phyloP scores from a whole-genome alignment of 345 rosid genomes.

The Ailanthus altissimus region DNA sequence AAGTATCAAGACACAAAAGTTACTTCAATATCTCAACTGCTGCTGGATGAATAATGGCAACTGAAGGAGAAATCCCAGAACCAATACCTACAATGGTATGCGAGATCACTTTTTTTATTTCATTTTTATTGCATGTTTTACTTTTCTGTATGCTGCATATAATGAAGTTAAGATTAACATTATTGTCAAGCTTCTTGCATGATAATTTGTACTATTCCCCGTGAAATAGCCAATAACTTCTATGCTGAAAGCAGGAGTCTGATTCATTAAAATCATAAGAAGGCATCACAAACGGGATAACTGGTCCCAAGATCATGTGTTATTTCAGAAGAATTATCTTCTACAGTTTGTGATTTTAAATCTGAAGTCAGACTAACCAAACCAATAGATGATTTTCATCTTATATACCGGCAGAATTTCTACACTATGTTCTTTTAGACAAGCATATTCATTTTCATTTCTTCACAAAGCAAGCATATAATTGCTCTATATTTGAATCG shows the following conservation, averaged over 20 bases:
- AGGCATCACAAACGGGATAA: not conserved
- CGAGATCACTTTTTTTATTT: constrained; percentile 9
- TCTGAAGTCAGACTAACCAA: not conserved
- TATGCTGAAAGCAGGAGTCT: not conserved
- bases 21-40: not conserved
- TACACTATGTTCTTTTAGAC: too few relatives aligned
- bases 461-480: too few relatives aligned
- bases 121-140: not conserved
- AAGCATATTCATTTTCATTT: not conserved
- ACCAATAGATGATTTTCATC: not conserved
- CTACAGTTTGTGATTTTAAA: too few relatives aligned
- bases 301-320: constrained; percentile 10
- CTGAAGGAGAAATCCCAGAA: constrained; percentile 53
- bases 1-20: constrained; percentile 5
- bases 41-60: constrained; percentile 54
- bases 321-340: too few relatives aligned
- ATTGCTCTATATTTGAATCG: not conserved
- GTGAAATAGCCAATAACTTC: not conserved
- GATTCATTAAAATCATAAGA: not conserved
- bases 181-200: not conserved
- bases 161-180: not conserved
- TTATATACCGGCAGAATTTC: not conserved
- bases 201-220: too few relatives aligned
- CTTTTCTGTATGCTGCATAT: not conserved
- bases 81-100: constrained; percentile 42